Evolutionary conservation across 2,329 filamentous ascomycete genomes (phyloP).

Genomic region (Colletotrichum sublineola): DNA sequence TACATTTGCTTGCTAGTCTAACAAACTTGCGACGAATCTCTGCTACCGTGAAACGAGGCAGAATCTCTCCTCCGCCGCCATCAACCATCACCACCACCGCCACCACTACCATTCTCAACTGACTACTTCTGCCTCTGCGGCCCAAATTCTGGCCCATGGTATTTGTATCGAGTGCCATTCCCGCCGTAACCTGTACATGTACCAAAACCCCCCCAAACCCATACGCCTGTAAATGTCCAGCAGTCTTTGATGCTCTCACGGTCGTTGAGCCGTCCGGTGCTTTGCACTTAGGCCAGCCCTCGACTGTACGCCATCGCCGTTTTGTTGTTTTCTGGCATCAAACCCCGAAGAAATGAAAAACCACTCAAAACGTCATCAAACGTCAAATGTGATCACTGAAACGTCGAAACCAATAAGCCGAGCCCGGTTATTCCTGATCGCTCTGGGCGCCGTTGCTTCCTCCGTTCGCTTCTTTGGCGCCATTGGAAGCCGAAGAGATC

Average conservation of each 20-base stretch:
- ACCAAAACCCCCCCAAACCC: conserved; percentile 40
- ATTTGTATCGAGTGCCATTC: conserved; percentile 46
- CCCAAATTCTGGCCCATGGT: conserved; percentile 45
- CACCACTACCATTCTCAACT: neutral
- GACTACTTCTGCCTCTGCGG: conserved; percentile 22
- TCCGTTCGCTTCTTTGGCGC: conserved; percentile 45
- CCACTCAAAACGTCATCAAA: conserved; percentile 24
- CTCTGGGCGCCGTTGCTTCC: conserved; percentile 58
- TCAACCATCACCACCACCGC: conserved; percentile 3
- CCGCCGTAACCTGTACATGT: conserved; percentile 44
- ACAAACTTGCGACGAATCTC: conserved; percentile 35
- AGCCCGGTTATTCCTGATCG: conserved; percentile 62
- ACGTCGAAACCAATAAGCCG: conserved; percentile 17
- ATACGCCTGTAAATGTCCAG: conserved; percentile 40
- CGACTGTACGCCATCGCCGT: conserved; percentile 36
- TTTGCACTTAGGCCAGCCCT: conserved; percentile 12
- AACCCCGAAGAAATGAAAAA: conserved; percentile 15
- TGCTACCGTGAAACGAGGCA: conserved; percentile 13
- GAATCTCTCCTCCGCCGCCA: conserved; percentile 1
- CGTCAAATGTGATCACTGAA: conserved; percentile 31
- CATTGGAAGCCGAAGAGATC: conserved; percentile 60
- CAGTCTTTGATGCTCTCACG: conserved; percentile 22
- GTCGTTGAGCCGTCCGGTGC: conserved; percentile 17
- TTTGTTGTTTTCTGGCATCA: conserved; percentile 42
- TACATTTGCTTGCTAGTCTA: conserved; percentile 50